phyloP scores from a whole-genome alignment of 2,329 filamentous ascomycete species.

The Talaromyces sp. region DNA sequence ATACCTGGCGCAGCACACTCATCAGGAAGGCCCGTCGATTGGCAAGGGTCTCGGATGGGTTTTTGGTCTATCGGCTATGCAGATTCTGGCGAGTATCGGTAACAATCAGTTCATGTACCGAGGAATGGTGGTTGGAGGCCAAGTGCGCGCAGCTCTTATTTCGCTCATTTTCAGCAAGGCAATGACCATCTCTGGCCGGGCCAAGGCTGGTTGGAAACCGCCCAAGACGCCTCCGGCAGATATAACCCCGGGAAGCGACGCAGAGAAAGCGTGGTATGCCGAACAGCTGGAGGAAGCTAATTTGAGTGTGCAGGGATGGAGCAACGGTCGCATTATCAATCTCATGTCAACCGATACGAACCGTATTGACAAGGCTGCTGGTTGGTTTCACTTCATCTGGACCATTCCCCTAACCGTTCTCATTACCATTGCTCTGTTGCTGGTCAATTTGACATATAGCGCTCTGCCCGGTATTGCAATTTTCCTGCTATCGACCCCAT shows the following conservation, averaged over 20 bases:
- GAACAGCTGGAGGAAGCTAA: conserved; percentile 29
- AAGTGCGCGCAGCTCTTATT: conserved; percentile 74
- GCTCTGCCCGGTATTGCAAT: conserved; percentile 80
- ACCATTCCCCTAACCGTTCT: conserved; percentile 72
- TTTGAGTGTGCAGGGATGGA: conserved; percentile 66
- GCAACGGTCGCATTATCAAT: conserved; percentile 82
- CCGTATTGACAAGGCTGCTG: conserved; percentile 79
- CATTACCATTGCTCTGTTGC: conserved; percentile 70
- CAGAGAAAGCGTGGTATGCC: conserved; percentile 41
- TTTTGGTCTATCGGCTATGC: conserved; percentile 77
- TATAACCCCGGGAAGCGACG: conserved; percentile 45
- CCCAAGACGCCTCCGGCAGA: conserved; percentile 42
- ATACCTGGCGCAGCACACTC: conserved; percentile 58
- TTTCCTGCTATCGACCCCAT: conserved; percentile 71
- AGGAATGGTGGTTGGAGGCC: conserved; percentile 83
- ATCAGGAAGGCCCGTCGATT: conserved; percentile 59
- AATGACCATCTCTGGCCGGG: conserved; percentile 78
- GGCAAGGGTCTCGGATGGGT: conserved; percentile 73
- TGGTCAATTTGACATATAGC: conserved; percentile 82
- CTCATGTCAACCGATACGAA: conserved; percentile 92
- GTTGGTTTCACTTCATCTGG: conserved; percentile 85
- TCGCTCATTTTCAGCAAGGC: conserved; percentile 84
- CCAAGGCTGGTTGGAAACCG: conserved; percentile 71
- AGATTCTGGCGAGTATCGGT: conserved; percentile 72
- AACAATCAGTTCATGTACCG: conserved; percentile 87